phyloP scores from a whole-genome alignment of 257 asterid species.

The Catharanthus roseus region DNA sequence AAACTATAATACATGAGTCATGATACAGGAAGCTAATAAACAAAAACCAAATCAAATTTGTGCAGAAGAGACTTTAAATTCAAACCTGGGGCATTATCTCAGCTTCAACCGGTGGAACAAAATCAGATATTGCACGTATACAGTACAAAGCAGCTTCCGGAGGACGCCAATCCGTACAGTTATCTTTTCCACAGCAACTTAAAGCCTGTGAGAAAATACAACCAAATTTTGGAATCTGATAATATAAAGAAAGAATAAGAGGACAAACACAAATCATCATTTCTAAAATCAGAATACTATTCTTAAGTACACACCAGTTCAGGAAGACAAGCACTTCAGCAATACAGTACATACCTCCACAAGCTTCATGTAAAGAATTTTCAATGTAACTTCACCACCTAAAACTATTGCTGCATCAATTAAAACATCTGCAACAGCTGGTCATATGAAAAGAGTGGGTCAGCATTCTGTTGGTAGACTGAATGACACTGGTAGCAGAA shows the following conservation, averaged over 20 bases:
- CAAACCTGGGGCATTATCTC: constrained; percentile 93
- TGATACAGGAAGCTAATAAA: background rate
- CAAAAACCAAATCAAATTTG: background rate
- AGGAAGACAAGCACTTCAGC: constrained; percentile 18
- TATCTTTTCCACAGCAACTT: constrained; percentile 40
- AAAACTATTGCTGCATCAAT: constrained; percentile 90
- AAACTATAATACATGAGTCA: background rate
- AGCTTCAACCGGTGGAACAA: constrained; percentile 65
- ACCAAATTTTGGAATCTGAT: background rate
- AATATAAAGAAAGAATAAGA: background rate
- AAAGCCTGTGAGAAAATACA: constrained; percentile 53
- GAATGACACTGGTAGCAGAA: background rate
- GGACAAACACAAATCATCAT: background rate
- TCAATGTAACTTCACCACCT: constrained; percentile 87
- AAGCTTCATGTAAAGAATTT: constrained; percentile 81
- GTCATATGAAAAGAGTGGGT: constrained; percentile 31
- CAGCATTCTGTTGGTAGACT: constrained; percentile 13
- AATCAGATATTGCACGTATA: constrained; percentile 89
- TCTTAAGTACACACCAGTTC: constrained; percentile 7
- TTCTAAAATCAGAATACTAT: background rate
- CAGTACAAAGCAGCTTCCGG: constrained; percentile 95
- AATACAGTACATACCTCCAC: constrained; percentile 59
- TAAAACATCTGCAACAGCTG: constrained; percentile 98
- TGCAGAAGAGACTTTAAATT: constrained; percentile 17
- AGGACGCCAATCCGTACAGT: constrained; percentile 74